These are phyloP conservation scores for Hemisphaericaspora xylofermentans DNA, from an alignment of 1,139 yeast genomes.

Conservation along the genomic window DNA sequence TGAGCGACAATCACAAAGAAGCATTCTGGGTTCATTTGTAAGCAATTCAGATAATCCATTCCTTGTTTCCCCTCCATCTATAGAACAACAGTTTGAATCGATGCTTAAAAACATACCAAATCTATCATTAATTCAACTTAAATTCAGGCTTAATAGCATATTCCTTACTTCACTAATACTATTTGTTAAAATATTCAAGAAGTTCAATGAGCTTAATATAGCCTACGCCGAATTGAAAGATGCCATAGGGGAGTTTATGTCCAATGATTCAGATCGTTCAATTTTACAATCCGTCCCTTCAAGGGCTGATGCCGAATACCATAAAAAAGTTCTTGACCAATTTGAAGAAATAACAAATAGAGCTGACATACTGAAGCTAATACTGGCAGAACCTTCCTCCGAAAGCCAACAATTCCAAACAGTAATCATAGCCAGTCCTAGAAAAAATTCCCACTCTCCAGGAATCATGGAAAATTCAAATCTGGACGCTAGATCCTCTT, in stretches of 20 bases:
- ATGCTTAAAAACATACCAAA: conserved; percentile 28
- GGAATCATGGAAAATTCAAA: conserved; percentile 1
- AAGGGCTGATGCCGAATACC: conserved; percentile 31
- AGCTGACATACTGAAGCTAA: neutral
- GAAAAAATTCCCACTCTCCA: conserved; percentile 19
- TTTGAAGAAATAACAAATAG: conserved; percentile 22
- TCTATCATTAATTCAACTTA: conserved; percentile 32
- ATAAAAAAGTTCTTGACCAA: conserved; percentile 28
- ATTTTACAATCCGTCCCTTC: conserved; percentile 27
- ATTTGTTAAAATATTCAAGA: conserved; percentile 34
- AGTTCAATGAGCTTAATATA: conserved; percentile 28
- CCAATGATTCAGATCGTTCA: conserved; percentile 13
- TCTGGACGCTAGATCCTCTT: neutral
- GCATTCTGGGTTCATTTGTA: neutral
- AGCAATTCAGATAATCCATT: conserved; percentile 19
- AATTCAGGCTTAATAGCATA: conserved; percentile 32
- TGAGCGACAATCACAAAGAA: conserved; percentile 16
- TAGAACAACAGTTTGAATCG: conserved; percentile 28
- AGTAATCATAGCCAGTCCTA: conserved; percentile 42
- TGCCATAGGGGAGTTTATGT: conserved; percentile 25
- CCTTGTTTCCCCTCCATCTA: conserved; percentile 22
- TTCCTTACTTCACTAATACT: conserved; percentile 35
- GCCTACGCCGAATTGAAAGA: conserved; percentile 30
- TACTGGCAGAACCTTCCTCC: neutral
- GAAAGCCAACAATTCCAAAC: conserved; percentile 18